Percentiles rank a stretch among this genome's conserved stretches.
Conservation (phyloP, 1,284 basidiomycete species). For the Chondrostereum purpureum region DNA sequence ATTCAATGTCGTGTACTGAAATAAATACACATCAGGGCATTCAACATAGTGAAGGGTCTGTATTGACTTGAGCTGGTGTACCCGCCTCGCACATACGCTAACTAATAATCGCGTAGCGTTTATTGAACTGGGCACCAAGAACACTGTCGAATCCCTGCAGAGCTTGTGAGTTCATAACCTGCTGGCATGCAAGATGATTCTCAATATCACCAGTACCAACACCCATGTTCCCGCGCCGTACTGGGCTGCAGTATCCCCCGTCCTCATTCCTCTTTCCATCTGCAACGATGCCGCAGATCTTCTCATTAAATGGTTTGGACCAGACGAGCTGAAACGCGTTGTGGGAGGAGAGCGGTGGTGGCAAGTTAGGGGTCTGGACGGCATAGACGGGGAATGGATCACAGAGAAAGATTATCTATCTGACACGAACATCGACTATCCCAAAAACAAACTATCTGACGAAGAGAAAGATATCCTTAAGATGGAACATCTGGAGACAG, state of each 20-base stretch:
- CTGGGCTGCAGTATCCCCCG: conserved; percentile 67
- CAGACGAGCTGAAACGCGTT: conserved; percentile 62
- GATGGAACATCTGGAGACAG: conserved; percentile 51
- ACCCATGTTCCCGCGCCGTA: conserved; percentile 74
- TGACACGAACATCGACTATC: conserved; percentile 15
- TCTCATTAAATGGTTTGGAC: conserved; percentile 74
- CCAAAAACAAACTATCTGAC: conserved; percentile 23
- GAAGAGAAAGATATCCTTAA: conserved; percentile 36
- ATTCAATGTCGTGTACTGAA: neutral
- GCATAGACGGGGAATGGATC: conserved; percentile 78
- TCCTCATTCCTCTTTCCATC: conserved; percentile 56
- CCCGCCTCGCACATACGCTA: conserved; percentile 5
- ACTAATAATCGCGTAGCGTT: conserved; percentile 34
- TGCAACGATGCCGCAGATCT: conserved; percentile 68
- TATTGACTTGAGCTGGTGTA: neutral
- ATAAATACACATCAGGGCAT: conserved; percentile 34
- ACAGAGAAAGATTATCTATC: conserved; percentile 47
- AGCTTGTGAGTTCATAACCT: conserved; percentile 35
- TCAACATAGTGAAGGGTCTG: conserved; percentile 53
- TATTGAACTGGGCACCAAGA: conserved; percentile 51
- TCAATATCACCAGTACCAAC: conserved; percentile 44
- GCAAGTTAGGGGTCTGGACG: conserved; percentile 68
- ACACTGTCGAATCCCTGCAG: conserved; percentile 57
- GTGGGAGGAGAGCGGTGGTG: conserved; percentile 84
- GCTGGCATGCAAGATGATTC: no score